Evolutionary conservation across 768 basidiomycete genomes (phyloP), one percentile per base, ranked within the genome.

Genomic region (Lentinus brumalis): DNA sequence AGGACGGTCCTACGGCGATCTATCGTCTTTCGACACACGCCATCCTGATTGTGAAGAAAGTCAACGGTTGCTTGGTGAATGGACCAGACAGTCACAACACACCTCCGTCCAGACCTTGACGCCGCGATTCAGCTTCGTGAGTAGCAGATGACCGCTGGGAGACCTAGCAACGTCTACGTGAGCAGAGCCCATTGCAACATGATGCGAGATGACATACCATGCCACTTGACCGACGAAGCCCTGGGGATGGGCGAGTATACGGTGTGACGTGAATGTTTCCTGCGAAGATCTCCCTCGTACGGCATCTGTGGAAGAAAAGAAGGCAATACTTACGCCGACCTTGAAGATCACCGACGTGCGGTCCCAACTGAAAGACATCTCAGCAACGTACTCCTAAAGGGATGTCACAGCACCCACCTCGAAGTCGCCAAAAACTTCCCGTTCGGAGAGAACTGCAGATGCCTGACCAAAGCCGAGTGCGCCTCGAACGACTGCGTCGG

Each of bases 161-260:
- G 88, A 88, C 46, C 46, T 49, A 11, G 57, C 35, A n/a, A 32
- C 26, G 10, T 18, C 26, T 49, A 12, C 21, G 26, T 29, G 46
- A 49, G 21, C 21, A 12, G 18, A 6, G 29, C 0, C 21, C 26
- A 10, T 30, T 49, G 9, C n/a, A 16, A 45, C 2, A 26, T 35
- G 3, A 56, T 26, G 10, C 41, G 45, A 35, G 40, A 32, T 59
- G 86, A 1, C 26, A 49, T 26, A 49, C 88, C 89, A 92, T 32
- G 87, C 88, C 35, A 91, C 89, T 72, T 90, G 89, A 38, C 85
- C 83, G 35, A 89, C 85, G 71, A 91, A 89, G n/a, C 86, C 87
- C 62, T 83, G 80, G 5, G 86, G 77, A 67, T 91, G 88, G 0
- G 85, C 85, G 18, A 91, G 79, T 15, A 83, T 80, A 44, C 86